phyloP scores from a whole-genome alignment of 768 basidiomycete genomes.

The Leccinum olivaceopallidum region DNA sequence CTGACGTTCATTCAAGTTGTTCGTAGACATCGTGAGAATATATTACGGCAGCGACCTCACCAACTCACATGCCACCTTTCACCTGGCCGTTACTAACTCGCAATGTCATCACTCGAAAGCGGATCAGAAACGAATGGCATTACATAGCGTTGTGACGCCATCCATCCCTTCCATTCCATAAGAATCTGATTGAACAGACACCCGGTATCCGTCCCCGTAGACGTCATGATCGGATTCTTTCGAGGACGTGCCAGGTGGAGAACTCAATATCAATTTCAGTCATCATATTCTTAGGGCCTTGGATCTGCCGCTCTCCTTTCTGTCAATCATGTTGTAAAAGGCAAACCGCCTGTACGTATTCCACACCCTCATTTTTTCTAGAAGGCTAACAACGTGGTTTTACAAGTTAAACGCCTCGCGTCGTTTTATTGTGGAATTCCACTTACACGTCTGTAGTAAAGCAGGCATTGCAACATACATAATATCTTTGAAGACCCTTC shows the following conservation, averaged over 20 bases:
- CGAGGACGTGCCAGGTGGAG: neutral
- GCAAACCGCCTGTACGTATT: neutral
- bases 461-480: neutral
- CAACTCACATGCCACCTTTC: too few species aligned
- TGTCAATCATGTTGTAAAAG: neutral
- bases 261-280: neutral
- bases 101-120: neutral
- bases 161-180: neutral
- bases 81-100: too few species aligned
- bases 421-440: neutral
- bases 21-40: neutral
- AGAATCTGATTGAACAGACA: neutral
- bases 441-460: neutral
- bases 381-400: neutral
- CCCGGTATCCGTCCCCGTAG: neutral
- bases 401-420: neutral
- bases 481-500: neutral
- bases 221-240: neutral
- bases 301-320: neutral
- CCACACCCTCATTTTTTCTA: neutral
- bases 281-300: neutral
- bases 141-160: neutral
- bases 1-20: too few species aligned
- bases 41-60: neutral
- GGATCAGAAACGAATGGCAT: neutral